Evolutionary conservation across 352 stramenopile species (phyloP).

Genomic region (Globisporangium acanthophoron): DNA sequence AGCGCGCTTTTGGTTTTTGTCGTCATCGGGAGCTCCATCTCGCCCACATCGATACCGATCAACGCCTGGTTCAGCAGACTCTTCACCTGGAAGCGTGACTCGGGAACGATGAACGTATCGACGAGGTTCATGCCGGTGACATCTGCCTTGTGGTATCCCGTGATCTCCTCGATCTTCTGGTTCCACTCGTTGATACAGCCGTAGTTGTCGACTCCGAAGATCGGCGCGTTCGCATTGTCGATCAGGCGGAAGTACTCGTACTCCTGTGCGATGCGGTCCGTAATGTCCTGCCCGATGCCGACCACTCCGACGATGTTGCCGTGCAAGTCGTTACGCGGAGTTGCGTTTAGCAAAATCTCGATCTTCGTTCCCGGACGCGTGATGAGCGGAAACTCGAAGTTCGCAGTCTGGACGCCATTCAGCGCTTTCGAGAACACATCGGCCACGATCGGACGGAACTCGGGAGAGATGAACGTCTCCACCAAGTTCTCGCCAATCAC

Average conservation of each 20-base stretch:
- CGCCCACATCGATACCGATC: conserved; percentile 60
- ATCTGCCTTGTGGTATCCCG: conserved; percentile 52
- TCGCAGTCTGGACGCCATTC: conserved; percentile 63
- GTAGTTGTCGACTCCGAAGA: conserved; percentile 72
- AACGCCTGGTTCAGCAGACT: conserved; percentile 56
- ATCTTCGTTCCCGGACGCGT: conserved; percentile 66
- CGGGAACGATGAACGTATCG: conserved; percentile 52
- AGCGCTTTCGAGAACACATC: conserved; percentile 71
- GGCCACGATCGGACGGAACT: conserved; percentile 59
- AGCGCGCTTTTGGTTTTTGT: conserved; percentile 34
- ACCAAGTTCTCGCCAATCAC: conserved; percentile 80
- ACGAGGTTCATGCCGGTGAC: conserved; percentile 56
- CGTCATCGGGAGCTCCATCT: conserved; percentile 71
- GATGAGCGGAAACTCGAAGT: conserved; percentile 87
- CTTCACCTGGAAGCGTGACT: conserved; percentile 44
- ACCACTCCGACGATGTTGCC: conserved; percentile 85
- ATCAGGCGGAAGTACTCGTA: conserved; percentile 78
- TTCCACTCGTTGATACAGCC: conserved; percentile 78
- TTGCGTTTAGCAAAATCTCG: conserved; percentile 75
- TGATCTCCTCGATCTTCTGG: conserved; percentile 72
- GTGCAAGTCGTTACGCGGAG: conserved; percentile 60
- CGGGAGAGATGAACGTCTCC: conserved; percentile 78
- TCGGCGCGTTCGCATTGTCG: conserved; percentile 68
- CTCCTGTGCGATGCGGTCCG: conserved; percentile 53
- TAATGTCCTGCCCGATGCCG: conserved; percentile 40